Percentiles rank a stretch among this genome's conserved stretches.
Evolutionary conservation across 352 stramenopile species (phyloP).

Genomic region (Phytophthora multivora): DNA sequence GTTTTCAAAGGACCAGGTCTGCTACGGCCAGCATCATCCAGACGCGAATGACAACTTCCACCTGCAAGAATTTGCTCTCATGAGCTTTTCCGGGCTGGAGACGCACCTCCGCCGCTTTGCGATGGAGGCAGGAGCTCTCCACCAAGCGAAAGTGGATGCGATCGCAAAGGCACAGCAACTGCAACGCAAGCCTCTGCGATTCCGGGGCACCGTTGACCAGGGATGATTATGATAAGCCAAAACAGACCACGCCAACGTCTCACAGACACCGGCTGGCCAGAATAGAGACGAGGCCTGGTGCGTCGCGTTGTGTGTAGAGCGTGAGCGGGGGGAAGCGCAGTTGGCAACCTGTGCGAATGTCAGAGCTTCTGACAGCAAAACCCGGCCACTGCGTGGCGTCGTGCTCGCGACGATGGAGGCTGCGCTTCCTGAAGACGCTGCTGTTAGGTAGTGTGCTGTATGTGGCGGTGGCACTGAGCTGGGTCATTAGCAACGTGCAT

Average conservation of each 20-base stretch:
- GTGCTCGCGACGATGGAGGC: slow-evolving; percentile 3
- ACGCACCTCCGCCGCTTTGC: slow-evolving; percentile 30
- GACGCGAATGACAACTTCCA: slow-evolving; percentile 36
- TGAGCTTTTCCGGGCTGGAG: slow-evolving; percentile 33
- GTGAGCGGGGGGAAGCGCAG: neutral
- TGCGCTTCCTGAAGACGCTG: slow-evolving; percentile 10
- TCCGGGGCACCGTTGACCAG: neutral
- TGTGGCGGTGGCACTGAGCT: slow-evolving; percentile 13
- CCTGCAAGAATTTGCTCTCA: slow-evolving; percentile 19
- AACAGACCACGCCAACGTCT: neutral
- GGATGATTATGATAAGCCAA: slow-evolving; percentile 17
- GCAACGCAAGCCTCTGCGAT: slow-evolving; percentile 8
- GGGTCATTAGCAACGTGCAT: slow-evolving; percentile 19
- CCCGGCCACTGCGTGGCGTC: neutral
- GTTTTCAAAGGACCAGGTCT: slow-evolving; percentile 52
- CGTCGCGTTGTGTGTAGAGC: slow-evolving; percentile 5
- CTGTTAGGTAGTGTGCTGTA: slow-evolving; percentile 24
- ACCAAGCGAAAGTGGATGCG: slow-evolving; percentile 11
- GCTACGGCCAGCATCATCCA: slow-evolving; percentile 44
- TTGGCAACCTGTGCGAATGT: slow-evolving; percentile 3
- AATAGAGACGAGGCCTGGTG: slow-evolving; percentile 12
- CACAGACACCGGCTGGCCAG: neutral
- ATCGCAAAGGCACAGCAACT: slow-evolving; percentile 8
- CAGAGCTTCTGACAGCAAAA: slow-evolving; percentile 9
- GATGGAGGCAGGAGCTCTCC: slow-evolving; percentile 24